These are phyloP conservation scores for Ceratocystis variospora DNA, from an alignment of 2,329 filamentous ascomycete species.

Conservation along the genomic window DNA sequence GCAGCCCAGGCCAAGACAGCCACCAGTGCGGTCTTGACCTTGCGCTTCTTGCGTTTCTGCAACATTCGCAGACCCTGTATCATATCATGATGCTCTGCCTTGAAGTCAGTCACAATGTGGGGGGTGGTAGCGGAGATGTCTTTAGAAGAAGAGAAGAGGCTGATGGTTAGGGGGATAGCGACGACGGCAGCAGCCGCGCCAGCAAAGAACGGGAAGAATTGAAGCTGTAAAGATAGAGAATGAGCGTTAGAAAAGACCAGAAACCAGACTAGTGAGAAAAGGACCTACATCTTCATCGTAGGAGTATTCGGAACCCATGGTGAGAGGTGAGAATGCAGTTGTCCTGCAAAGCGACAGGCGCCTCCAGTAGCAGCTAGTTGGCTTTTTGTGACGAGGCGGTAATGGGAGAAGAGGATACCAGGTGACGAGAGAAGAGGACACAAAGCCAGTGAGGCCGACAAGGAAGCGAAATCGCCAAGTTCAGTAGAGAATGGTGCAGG, in stretches of 20 bases:
- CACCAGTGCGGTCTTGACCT: constrained; percentile 67
- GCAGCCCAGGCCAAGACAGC: constrained; percentile 65
- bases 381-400: background rate
- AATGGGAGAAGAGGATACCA: background rate
- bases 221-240: constrained; percentile 42
- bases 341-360: constrained; percentile 10
- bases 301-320: constrained; percentile 88
- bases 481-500: background rate
- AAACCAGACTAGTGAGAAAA: background rate
- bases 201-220: constrained; percentile 99
- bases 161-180: constrained; percentile 82
- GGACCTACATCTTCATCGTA: constrained; percentile 74
- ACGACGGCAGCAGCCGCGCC: constrained; percentile 77
- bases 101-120: constrained; percentile 41
- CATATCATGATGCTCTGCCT: constrained; percentile 67
- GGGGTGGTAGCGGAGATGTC: constrained; percentile 5
- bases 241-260: background rate
- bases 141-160: constrained; percentile 41
- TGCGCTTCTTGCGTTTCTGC: constrained; percentile 80
- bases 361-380: background rate
- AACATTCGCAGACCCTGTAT: constrained; percentile 71
- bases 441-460: background rate
- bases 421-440: background rate
- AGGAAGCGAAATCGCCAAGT: background rate
- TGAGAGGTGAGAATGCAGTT: constrained; percentile 27